These are phyloP conservation scores for Aspergillus mulundensis DNA, from an alignment of 495 filamentous ascomycete species.

Conservation along the genomic window DNA sequence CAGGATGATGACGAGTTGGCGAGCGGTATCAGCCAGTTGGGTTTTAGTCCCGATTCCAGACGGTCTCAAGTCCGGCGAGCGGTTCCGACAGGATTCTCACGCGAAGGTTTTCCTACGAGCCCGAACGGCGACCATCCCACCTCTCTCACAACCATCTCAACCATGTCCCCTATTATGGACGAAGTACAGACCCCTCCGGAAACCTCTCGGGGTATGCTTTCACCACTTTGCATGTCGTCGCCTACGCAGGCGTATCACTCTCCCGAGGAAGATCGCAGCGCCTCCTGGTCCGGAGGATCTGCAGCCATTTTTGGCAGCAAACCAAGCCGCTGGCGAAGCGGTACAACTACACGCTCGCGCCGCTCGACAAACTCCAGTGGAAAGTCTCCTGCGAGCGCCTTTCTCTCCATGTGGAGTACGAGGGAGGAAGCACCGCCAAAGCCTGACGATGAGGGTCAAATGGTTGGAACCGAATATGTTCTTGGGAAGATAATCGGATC, in stretches of 20 bases:
- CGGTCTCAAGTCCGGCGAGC: constrained; percentile 21
- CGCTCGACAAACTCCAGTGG: constrained; percentile 45
- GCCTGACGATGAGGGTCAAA: constrained; percentile 70
- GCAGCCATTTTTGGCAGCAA: constrained; percentile 44
- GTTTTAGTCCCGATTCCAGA: constrained; percentile 24
- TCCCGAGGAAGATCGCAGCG: constrained; percentile 44
- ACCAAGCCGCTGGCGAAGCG: constrained; percentile 32
- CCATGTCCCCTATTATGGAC: constrained; percentile 48
- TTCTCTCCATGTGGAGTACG: constrained; percentile 55
- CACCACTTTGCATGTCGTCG: constrained; percentile 48
- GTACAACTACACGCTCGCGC: constrained; percentile 40
- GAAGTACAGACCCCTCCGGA: constrained; percentile 53
- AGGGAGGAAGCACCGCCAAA: constrained; percentile 39
- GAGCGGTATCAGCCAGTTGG: constrained; percentile 11
- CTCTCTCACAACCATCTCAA: constrained; percentile 59
- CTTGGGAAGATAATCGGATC: constrained; percentile 67
- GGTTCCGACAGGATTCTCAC: constrained; percentile 29
- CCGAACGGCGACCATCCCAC: constrained; percentile 41
- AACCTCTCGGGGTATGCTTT: constrained; percentile 44
- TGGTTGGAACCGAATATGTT: constrained; percentile 68
- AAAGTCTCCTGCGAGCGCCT: constrained; percentile 54
- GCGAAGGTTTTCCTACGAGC: constrained; percentile 19
- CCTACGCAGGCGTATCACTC: constrained; percentile 41
- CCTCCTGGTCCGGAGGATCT: constrained; percentile 41
- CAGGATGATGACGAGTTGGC: constrained; percentile 31